Conservation (phyloP, 768 basidiomycete species). For the Steccherinum ochraceum region DNA sequence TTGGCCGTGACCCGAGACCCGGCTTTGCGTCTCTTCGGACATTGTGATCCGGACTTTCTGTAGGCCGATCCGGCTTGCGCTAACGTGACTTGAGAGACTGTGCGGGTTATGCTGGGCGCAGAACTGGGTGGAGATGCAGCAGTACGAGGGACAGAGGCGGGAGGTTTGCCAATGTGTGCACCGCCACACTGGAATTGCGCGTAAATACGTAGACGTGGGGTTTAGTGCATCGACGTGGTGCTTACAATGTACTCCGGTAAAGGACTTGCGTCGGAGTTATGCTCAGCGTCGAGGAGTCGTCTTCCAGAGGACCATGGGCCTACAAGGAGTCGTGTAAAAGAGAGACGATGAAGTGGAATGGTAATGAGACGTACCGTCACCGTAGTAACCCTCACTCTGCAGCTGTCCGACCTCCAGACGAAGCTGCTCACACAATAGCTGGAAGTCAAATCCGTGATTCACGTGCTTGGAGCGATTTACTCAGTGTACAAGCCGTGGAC, state of each 20-base stretch:
- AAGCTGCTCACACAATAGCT: conserved; percentile 65
- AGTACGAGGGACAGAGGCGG: conserved; percentile 37
- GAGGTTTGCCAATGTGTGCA: conserved; percentile 58
- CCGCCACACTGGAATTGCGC: conserved; percentile 59
- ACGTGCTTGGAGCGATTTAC: too few species aligned
- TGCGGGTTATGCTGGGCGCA: conserved; percentile 33
- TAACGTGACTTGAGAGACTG: too few species aligned
- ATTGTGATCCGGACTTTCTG: too few species aligned
- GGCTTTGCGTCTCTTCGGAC: conserved; percentile 62
- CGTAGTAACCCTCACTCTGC: conserved; percentile 75
- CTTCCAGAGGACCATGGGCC: conserved; percentile 81
- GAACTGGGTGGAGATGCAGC: conserved; percentile 40
- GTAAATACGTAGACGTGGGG: neutral
- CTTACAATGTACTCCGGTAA: conserved; percentile 74
- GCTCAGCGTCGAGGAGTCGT: conserved; percentile 59
- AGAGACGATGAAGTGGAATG: neutral
- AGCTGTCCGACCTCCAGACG: conserved; percentile 58
- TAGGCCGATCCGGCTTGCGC: too few species aligned
- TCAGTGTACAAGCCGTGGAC: neutral
- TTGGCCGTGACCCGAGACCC: conserved; percentile 62
- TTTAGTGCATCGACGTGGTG: neutral
- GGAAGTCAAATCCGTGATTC: conserved; percentile 75
- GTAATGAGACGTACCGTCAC: conserved; percentile 51
- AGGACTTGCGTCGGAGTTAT: conserved; percentile 58
- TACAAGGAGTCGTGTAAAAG: conserved; percentile 20